Evolutionary conservation across 192 early-diverging fungal species (phyloP), one percentile per base, ranked within the genome.

Genomic region (Entomortierella beljakovae): DNA sequence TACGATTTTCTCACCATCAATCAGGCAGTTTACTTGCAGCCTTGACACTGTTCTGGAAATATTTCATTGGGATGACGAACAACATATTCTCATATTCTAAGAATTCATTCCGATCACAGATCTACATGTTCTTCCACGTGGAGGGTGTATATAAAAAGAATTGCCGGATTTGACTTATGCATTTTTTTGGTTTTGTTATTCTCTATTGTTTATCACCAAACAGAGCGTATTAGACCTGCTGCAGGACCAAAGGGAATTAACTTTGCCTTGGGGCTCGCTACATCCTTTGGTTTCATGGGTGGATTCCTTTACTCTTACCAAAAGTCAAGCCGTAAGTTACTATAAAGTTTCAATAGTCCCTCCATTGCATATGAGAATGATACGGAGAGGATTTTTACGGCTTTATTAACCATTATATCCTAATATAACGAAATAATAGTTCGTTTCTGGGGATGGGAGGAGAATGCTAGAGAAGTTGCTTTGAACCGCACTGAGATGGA

Each of bases 371-470:
- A n/a, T n/a, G n/a, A n/a, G n/a, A n/a, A n/a, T n/a, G n/a, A n/a
- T n/a, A n/a, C n/a, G n/a, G n/a, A n/a, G 42, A 18, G 10, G 42
- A 8, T 18, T 8, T 43, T 52, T 15, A 16, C n/a, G 37, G 55
- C 49, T 33, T 46, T 56, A 42, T 43, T 56, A 10, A 34, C 43
- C 48, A 3, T 20, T 20, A 0, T 11, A 16, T 22, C 13, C 54
- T 26, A 10, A 16, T 52, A 35, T 26, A 26, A 11, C 8, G 42
- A 0, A 29, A 26, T 37, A 7, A 33, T 75, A 94, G 92, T 91
- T 34, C 89, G 97, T 69, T 99, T 99, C 86, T 96, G 92, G 92
- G 97, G 97, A 28, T 92, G 91, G 85, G 82, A 79, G 22, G 97
- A 99, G 80, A 99, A 99, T 83, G 81, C 82, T 46, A 83, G 87